Conservation (phyloP, 352 stramenopile species). For the Globisporangium nunn region DNA sequence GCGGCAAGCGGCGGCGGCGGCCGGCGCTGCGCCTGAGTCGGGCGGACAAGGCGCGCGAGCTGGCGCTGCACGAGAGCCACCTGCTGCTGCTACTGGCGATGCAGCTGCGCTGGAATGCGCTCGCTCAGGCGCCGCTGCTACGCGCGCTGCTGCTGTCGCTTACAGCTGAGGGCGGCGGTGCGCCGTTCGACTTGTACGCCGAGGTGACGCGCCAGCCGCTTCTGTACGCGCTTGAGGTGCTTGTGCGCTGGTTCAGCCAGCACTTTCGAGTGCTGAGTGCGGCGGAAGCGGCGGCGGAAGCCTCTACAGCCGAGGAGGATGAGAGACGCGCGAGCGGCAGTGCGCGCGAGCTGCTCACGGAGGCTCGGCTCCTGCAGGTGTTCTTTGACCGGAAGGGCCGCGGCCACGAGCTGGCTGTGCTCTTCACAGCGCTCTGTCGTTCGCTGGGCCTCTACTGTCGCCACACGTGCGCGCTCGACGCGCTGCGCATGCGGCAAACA, state of each 20-base stretch:
- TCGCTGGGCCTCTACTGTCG: slow-evolving; percentile 42
- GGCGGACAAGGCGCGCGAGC: slow-evolving; percentile 52
- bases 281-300: neutral
- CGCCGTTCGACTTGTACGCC: slow-evolving; percentile 32
- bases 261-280: slow-evolving; percentile 26
- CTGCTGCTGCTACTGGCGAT: slow-evolving; percentile 52
- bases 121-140: slow-evolving; percentile 37
- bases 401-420: slow-evolving; percentile 41
- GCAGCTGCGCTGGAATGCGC: slow-evolving; percentile 36
- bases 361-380: slow-evolving; percentile 38
- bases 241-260: slow-evolving; percentile 60
- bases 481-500: slow-evolving; percentile 34
- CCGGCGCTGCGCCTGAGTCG: slow-evolving; percentile 42
- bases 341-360: slow-evolving; percentile 24
- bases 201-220: slow-evolving; percentile 28
- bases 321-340: neutral
- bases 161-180: slow-evolving; percentile 20
- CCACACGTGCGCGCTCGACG: slow-evolving; percentile 44
- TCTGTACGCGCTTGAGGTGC: slow-evolving; percentile 47
- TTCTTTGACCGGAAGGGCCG: slow-evolving; percentile 40
- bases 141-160: slow-evolving; percentile 57
- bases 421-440: slow-evolving; percentile 64
- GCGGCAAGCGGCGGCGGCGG: slow-evolving; percentile 11
- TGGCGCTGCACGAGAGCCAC: slow-evolving; percentile 61
- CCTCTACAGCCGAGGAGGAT: neutral